Evolutionary conservation across 306 rosid species (phyloP).

Genomic region (Benincasa hispida): DNA sequence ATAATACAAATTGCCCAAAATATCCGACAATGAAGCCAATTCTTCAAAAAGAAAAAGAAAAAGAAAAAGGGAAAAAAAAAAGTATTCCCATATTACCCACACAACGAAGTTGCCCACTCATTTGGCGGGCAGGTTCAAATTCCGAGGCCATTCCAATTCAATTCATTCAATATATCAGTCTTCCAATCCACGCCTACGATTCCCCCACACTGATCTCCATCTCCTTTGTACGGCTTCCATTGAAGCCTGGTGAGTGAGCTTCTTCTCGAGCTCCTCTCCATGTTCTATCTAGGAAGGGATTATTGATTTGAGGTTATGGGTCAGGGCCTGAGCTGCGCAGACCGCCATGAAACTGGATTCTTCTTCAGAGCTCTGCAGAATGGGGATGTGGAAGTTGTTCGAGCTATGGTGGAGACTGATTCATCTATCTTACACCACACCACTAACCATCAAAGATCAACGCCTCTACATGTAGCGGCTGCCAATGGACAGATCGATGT

Average conservation of each 20-base stretch:
- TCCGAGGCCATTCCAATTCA: slow-evolving; percentile 18
- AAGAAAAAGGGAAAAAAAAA: too few species aligned
- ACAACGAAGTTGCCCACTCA: slow-evolving; percentile 46
- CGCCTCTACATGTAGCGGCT: slow-evolving; percentile 64
- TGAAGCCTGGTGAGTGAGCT: slow-evolving; percentile 35
- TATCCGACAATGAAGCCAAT: not conserved
- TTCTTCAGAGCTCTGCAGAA: slow-evolving; percentile 38
- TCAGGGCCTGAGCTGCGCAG: slow-evolving; percentile 54
- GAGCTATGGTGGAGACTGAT: slow-evolving; percentile 32
- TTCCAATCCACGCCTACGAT: not conserved
- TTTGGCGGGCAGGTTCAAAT: slow-evolving; percentile 18
- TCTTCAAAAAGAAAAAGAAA: not conserved
- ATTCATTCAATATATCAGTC: slow-evolving; percentile 12
- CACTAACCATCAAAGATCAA: slow-evolving; percentile 23
- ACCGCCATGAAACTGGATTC: slow-evolving; percentile 22
- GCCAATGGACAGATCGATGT: slow-evolving; percentile 73
- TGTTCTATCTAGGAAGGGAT: not conserved
- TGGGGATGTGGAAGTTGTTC: slow-evolving; percentile 48
- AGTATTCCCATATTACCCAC: not conserved
- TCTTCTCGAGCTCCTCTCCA: not conserved
- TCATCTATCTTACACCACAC: slow-evolving; percentile 27
- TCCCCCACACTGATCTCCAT: not conserved
- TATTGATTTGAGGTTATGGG: slow-evolving; percentile 32
- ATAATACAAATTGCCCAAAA: slow-evolving; percentile 1
- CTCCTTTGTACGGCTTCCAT: slow-evolving; percentile 2